Evolutionary conservation across 169 alveolate species (phyloP), one percentile per base, ranked within the genome.

Genomic region (Plasmodium coatneyi): DNA sequence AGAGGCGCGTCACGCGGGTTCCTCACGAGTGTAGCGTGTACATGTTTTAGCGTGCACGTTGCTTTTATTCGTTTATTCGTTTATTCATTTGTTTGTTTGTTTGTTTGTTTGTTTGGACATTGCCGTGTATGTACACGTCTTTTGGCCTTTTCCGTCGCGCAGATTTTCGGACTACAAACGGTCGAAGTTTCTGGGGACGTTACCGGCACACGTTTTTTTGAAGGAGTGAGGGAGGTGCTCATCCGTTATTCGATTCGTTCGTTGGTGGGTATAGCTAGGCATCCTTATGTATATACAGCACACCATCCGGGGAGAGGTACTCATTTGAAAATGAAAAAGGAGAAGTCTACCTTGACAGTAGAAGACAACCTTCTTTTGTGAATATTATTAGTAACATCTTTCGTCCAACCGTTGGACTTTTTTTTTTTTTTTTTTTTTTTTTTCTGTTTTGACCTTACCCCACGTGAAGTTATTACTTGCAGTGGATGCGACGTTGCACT

Each of bases 131-230:
- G 43, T 82, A 54, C 56, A 56, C 60, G 41, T 32, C 30, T 6
- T 30, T 10, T 30, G 12, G 5, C 22, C 49, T 34, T 14, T n/a
- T 49, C 14, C 60, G 32, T 84, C 56, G 12, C 41, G n/a, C 74
- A 86, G 93, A 52, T 86, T 86, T 56, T 54, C 54, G 25, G 87
- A 78, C 25, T 86, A 86, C 72, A 86, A 56, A 34, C n/a, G 93
- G 3, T 76, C 93, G 32, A 86, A 86, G 70, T 86, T 86, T 39
- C 56, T 86, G 0, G 93, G 93, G n/a, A 86, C 93, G 6, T n/a
- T 86, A 7, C 93, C 93, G n/a, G 93, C 93, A 74, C 54, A 86
- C 52, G 87, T 78, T 34, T 86, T 52, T 71, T 54, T 86, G 39
- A 86, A 78, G 36, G 82, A 86, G 46, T 86, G 72, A 86, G 34